A percentile compares a stretch with the other conserved stretches of the same genome.
These are phyloP conservation scores for Pseudogymnoascus sp. DNA, from an alignment of 2,329 filamentous ascomycete genomes.

Conservation along the genomic window DNA sequence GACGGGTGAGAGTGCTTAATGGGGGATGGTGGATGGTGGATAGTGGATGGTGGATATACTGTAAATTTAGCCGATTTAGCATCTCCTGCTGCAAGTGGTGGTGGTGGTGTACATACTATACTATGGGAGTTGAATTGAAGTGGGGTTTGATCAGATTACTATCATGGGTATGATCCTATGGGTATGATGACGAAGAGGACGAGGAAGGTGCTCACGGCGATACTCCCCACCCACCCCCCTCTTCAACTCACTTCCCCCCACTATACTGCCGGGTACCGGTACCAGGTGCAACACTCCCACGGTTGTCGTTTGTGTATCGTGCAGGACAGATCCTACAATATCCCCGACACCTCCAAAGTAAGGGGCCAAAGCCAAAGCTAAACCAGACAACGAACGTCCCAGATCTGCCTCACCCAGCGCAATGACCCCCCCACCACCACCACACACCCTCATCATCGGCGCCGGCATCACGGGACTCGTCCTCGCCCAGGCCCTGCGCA, in stretches of 20 bases:
- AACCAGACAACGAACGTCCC: not conserved
- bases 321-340: conserved; percentile 1
- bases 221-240: not conserved
- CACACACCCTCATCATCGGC: conserved; percentile 26
- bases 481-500: conserved; percentile 24
- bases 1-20: not conserved
- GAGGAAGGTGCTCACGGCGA: not conserved
- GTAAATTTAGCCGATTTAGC: not conserved
- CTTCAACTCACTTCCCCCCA: not conserved
- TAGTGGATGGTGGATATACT: not conserved
- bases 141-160: not conserved
- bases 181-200: not conserved
- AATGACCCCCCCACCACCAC: not conserved
- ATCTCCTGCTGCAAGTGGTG: not conserved
- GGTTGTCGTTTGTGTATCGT: not conserved
- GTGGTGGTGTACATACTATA: too few species aligned
- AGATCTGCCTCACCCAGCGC: not conserved
- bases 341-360: not conserved
- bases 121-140: too few species aligned
- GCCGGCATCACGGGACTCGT: conserved; percentile 28
- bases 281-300: not conserved
- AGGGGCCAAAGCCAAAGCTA: not conserved
- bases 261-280: not conserved
- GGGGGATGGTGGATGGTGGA: not conserved
- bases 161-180: not conserved